phyloP scores from a whole-genome alignment of 2,329 filamentous ascomycete genomes.

The Grosmannia huntii region DNA sequence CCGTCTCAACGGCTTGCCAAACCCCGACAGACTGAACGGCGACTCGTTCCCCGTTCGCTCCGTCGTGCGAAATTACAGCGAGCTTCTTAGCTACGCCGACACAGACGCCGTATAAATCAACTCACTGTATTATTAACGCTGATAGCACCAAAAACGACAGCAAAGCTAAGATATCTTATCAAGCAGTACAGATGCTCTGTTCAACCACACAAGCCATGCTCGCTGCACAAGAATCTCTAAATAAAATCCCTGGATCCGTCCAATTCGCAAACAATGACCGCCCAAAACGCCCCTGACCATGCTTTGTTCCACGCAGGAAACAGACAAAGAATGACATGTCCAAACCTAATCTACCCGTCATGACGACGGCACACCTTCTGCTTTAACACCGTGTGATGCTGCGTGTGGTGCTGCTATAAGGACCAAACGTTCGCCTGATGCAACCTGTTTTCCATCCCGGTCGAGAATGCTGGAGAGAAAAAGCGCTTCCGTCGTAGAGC shows the following conservation, averaged over 20 bases:
- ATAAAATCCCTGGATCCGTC: background rate
- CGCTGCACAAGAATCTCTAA: background rate
- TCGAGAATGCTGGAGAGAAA: background rate
- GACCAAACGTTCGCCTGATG: background rate
- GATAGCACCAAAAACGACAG: background rate
- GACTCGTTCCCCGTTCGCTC: background rate
- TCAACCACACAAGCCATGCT: background rate
- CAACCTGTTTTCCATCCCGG: background rate
- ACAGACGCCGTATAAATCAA: background rate
- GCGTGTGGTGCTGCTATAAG: background rate
- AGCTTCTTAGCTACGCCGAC: conserved; percentile 1
- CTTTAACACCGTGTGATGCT: background rate
- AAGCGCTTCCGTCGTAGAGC: background rate
- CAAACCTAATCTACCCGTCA: background rate
- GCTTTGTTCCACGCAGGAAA: conserved; percentile 4
- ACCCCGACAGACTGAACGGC: background rate
- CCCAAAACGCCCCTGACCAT: conserved; percentile 8
- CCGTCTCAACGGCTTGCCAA: background rate
- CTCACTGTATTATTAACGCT: background rate
- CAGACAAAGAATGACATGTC: background rate
- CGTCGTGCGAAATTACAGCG: background rate
- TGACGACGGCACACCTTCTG: background rate
- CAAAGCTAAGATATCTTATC: background rate
- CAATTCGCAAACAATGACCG: background rate
- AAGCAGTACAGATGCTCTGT: background rate